A percentile compares a stretch with the other conserved stretches of the same genome.
Evolutionary conservation across 192 early-diverging fungal genomes (phyloP).

Genomic region (Podochytrium sp.): DNA sequence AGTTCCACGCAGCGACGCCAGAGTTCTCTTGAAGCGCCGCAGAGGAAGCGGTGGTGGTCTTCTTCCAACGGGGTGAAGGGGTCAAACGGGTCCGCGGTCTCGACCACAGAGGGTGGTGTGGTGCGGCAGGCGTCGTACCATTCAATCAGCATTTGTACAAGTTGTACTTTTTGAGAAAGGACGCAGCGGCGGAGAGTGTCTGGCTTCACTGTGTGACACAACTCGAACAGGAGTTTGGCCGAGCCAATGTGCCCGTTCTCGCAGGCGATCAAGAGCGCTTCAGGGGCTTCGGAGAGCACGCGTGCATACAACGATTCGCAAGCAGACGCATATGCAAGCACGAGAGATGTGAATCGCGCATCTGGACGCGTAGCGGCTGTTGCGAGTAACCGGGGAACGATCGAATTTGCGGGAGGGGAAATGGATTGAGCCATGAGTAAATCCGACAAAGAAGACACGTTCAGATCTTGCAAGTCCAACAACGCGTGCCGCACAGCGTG

Average conservation of each 20-base stretch:
- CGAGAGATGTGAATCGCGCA: neutral
- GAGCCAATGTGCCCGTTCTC: neutral
- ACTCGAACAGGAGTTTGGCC: neutral
- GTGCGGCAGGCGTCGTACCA: neutral
- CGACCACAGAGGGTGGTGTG: neutral
- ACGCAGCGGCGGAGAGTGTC: conserved; percentile 23
- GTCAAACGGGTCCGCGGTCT: neutral
- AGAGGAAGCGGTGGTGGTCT: neutral
- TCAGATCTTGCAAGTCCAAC: neutral
- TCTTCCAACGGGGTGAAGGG: neutral
- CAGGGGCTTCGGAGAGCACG: neutral
- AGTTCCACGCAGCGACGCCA: conserved; percentile 20
- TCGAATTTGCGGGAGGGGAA: neutral
- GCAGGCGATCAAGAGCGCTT: conserved; percentile 6
- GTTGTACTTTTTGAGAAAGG: neutral
- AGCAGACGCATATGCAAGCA: neutral
- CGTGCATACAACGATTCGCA: neutral
- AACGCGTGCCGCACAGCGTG: neutral
- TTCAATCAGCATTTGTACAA: conserved; percentile 5
- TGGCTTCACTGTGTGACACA: neutral
- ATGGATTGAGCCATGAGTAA: neutral
- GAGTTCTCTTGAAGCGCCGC: conserved; percentile 4
- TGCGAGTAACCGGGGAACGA: neutral
- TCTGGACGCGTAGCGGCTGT: neutral
- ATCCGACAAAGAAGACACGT: neutral